Base-by-base conservation (phyloP, 202 grass and related monocot genomes). In the Carex sylvatica region DNA sequence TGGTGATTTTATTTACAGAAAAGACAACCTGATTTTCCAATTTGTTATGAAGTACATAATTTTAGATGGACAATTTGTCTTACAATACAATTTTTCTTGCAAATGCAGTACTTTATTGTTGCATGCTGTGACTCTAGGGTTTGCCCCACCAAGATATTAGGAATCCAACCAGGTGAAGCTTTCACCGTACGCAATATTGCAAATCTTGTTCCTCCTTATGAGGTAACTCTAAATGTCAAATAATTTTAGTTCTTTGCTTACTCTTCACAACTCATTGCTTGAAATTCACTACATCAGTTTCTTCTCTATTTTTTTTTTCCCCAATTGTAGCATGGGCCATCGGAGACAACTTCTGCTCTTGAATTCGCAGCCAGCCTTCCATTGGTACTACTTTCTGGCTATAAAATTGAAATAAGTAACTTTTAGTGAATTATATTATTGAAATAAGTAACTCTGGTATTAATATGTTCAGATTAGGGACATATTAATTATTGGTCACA, bases 91-190 rank as follows among this genome's bases (percentile, higher is more conserved):
- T 6, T 77, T 36, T 77, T 59, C 16, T 77, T 56, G 35, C 33
- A 86, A 35, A 44, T 87, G 81, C 90, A 94, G 95, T 98, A 91
- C 86, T 90, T 91, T 89, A 88, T 98, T 65, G 46, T 98, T 92
- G 92, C 96, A 78, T 98, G 96, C 90, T 84, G 87, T 12, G 92
- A 98, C 81, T 95, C 96, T n/a, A 92, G 96, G 81, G 96, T 98
- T 71, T 98, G 96, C 66, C 89, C 96, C 69, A 84, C 84, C 3
- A 83, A 82, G 70, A 81, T 98, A 88, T 89, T 98, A 80, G 96
- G 92, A 19, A 88, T 98, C 90, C 91, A 95, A 79, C 89, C 92
- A 71, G 96, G 96, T 62, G 96, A 98, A 85, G 89, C 96, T 76
- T 93, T 98, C 81, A 93, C 91, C 28, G 86, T 98, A 19, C 93